Base-by-base conservation (phyloP, 78 protist genomes). In the Tieghemostelium lacteum region DNA sequence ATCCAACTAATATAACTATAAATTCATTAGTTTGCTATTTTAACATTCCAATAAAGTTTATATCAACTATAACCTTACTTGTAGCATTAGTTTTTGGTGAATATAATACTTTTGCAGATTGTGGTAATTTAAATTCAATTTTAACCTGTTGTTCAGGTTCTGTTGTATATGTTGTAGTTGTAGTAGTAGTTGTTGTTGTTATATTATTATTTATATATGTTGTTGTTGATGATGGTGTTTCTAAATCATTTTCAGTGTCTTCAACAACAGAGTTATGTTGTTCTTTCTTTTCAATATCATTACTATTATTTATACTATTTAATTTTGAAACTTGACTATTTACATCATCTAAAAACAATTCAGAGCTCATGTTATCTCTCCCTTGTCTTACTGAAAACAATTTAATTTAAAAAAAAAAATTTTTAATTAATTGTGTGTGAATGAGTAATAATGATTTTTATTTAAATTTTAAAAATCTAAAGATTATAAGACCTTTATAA, bases 1-100 rank as follows among this genome's bases (percentile, higher is more conserved):
- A 83, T 67, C 91, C 91, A 24, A 83, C 72, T 16, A 83, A 70
- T 58, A 83, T 83, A 69, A 83, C 91, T 83, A 50, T 50, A 69
- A 45, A 49, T 20, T 31, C 19, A 28, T 19, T 19, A 55, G 22
- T 3, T 55, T 8, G 61, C 17, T 8, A 20, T 55, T 55, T 7
- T 3, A 19, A 19, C 22, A 20, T 19, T 19, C 22, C 3, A 55
- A 55, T 29, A 57, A 57, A 57, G 1, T 57, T 57, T 57, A 57
- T 57, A 2, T 49, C n/a, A 73, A 14, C 16, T 34, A 28, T 3
- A 36, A 28, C 29, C 70, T 7, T 83, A 83, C 91, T 83, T 58
- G 78, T 83, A 31, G 91, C 34, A 58, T 60, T 57, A 10, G 91
- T 83, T n/a, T 69, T 22, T 20, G 70, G 76, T n/a, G 91, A 83